Conservation (phyloP, 2,329 filamentous ascomycete species). For the Colletotrichum filicis region DNA sequence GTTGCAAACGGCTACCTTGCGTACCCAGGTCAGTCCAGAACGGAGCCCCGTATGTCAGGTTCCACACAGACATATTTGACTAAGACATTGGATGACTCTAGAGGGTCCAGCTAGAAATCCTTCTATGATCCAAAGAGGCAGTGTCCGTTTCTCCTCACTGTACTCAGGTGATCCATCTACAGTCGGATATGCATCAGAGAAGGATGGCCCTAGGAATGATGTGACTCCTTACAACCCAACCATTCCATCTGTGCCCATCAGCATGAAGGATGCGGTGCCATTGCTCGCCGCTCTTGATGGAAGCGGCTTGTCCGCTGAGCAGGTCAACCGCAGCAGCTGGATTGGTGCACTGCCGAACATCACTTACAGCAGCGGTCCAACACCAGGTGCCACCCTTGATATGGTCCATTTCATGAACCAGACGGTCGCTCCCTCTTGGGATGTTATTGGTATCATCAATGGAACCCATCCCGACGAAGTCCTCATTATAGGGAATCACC, state of each 20-base stretch:
- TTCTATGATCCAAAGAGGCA: slow-evolving; percentile 28
- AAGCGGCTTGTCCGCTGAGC: slow-evolving; percentile 5
- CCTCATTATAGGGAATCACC: slow-evolving; percentile 62
- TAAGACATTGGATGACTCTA: neutral
- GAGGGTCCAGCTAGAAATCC: slow-evolving; percentile 19
- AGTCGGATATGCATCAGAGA: slow-evolving; percentile 21
- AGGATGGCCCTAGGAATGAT: slow-evolving; percentile 18
- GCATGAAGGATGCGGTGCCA: slow-evolving; percentile 20
- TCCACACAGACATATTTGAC: neutral
- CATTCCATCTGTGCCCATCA: slow-evolving; percentile 19
- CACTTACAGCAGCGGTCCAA: slow-evolving; percentile 24
- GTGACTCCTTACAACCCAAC: slow-evolving; percentile 20
- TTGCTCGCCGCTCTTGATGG: slow-evolving; percentile 16
- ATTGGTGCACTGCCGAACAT: slow-evolving; percentile 19
- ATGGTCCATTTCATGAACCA: slow-evolving; percentile 30
- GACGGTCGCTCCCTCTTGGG: slow-evolving; percentile 31
- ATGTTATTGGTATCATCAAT: slow-evolving; percentile 54
- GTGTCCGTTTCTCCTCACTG: slow-evolving; percentile 20
- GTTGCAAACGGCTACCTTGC: slow-evolving; percentile 22
- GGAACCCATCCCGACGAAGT: slow-evolving; percentile 52
- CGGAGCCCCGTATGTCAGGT: neutral
- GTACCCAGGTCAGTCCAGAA: neutral
- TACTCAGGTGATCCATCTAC: slow-evolving; percentile 24
- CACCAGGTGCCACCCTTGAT: slow-evolving; percentile 14
- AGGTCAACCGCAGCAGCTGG: slow-evolving; percentile 24